These are phyloP conservation scores for Lentinus tigrinus DNA, from an alignment of 768 basidiomycete genomes.

Conservation along the genomic window DNA sequence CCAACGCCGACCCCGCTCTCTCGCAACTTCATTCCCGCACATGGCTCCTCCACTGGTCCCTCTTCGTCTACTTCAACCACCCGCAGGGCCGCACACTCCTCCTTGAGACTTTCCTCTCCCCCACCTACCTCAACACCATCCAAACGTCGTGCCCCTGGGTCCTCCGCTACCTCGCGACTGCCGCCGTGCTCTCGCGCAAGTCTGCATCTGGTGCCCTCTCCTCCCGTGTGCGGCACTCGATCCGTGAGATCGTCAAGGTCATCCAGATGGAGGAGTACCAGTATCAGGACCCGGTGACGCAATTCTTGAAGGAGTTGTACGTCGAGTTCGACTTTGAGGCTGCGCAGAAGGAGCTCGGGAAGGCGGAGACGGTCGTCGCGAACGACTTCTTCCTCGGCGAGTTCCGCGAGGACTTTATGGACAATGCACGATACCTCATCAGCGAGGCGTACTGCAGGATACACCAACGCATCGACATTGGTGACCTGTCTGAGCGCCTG, in stretches of 20 bases:
- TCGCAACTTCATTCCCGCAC: constrained; percentile 91
- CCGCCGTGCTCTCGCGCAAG: constrained; percentile 90
- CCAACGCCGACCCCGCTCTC: constrained; percentile 59
- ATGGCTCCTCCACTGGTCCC: constrained; percentile 96
- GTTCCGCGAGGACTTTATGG: constrained; percentile 91
- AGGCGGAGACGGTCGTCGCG: constrained; percentile 78
- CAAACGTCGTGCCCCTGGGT: constrained; percentile 96
- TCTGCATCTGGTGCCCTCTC: constrained; percentile 57
- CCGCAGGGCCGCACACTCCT: constrained; percentile 86
- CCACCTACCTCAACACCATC: constrained; percentile 97
- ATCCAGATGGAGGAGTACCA: constrained; percentile 96
- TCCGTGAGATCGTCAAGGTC: constrained; percentile 89
- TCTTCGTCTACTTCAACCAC: constrained; percentile 99
- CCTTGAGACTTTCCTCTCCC: constrained; percentile 94
- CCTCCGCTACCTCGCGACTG: constrained; percentile 89
- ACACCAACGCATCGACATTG: constrained; percentile 89
- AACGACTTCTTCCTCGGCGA: constrained; percentile 94
- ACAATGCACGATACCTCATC: constrained; percentile 94
- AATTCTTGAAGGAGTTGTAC: constrained; percentile 91
- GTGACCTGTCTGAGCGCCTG: constrained; percentile 89
- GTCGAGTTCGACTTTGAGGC: constrained; percentile 96
- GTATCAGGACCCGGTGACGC: constrained; percentile 90
- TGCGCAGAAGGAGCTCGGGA: constrained; percentile 78
- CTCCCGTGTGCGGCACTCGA: constrained; percentile 80
- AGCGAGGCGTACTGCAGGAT: constrained; percentile 98